phyloP scores from a whole-genome alignment of 345 rosid genomes.

The Turritis glabra region DNA sequence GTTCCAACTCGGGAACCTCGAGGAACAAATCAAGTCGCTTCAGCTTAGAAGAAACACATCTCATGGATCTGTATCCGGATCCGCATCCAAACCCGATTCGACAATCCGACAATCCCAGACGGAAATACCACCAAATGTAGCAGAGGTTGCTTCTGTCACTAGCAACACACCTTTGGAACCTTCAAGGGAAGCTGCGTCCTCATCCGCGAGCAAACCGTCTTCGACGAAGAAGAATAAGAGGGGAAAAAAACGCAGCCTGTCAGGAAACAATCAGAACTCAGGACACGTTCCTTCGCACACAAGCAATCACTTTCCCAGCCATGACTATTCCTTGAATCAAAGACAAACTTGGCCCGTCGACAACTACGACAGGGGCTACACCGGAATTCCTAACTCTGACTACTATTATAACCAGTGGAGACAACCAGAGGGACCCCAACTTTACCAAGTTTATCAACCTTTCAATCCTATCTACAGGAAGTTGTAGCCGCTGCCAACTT shows the following conservation, averaged over 20 bases:
- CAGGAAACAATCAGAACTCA: constrained; percentile 1
- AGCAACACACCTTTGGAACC: constrained; percentile 8
- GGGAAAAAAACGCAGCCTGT: constrained; percentile 18
- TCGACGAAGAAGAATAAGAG: not conserved
- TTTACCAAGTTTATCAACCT: not conserved
- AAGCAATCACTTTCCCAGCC: not conserved
- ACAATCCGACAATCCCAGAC: not conserved
- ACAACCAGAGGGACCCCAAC: not conserved
- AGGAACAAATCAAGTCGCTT: constrained; percentile 23
- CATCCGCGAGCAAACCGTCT: not conserved
- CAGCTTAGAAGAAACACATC: not conserved
- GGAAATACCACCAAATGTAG: constrained; percentile 1
- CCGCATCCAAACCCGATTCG: constrained; percentile 2
- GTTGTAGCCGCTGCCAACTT: not conserved
- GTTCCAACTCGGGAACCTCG: not conserved
- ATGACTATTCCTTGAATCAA: constrained; percentile 4
- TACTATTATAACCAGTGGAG: not conserved
- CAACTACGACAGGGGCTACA: not conserved
- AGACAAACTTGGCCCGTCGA: not conserved
- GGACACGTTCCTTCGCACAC: not conserved
- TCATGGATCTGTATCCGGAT: not conserved
- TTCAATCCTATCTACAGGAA: not conserved
- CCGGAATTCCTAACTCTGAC: not conserved
- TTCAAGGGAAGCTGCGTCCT: not conserved
- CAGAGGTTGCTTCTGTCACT: constrained; percentile 15